Conservation (phyloP, 2,329 filamentous ascomycete species). For the Tolypocladium nubicola region DNA sequence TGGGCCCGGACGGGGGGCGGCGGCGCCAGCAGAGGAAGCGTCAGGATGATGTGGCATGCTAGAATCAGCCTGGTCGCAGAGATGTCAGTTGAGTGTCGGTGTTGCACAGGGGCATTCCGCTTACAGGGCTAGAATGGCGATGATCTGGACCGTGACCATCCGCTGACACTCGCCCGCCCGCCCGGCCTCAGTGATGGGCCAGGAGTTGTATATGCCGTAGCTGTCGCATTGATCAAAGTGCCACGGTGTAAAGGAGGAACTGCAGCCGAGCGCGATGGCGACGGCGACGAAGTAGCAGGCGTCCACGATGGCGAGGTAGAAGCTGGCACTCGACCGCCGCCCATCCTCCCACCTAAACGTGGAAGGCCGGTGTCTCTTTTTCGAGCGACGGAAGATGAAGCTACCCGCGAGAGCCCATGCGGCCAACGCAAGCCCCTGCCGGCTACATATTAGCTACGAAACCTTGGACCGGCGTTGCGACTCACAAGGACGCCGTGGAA, state of each 20-base stretch:
- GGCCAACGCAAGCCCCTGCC: constrained; percentile 1
- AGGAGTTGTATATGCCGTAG: neutral
- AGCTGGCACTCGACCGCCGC: neutral
- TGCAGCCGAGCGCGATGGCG: neutral
- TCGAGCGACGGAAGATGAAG: neutral
- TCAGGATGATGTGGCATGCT: neutral
- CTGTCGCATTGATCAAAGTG: neutral
- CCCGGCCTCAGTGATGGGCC: neutral
- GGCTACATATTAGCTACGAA: neutral
- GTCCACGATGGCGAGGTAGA: constrained; percentile 3
- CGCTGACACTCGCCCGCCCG: neutral
- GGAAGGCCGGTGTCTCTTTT: neutral
- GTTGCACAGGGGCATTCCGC: neutral
- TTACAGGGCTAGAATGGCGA: neutral
- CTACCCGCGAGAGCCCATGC: neutral
- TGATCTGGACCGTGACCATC: neutral
- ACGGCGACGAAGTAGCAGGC: neutral
- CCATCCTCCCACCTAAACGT: neutral
- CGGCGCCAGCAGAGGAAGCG: neutral
- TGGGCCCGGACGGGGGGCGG: neutral
- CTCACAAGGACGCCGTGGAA: neutral
- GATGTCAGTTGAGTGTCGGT: neutral
- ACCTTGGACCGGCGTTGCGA: neutral
- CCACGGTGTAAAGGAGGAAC: neutral
- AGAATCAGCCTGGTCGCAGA: neutral